Base-by-base conservation (phyloP, 2,329 filamentous ascomycete species). In the Clathrospora elynae region DNA sequence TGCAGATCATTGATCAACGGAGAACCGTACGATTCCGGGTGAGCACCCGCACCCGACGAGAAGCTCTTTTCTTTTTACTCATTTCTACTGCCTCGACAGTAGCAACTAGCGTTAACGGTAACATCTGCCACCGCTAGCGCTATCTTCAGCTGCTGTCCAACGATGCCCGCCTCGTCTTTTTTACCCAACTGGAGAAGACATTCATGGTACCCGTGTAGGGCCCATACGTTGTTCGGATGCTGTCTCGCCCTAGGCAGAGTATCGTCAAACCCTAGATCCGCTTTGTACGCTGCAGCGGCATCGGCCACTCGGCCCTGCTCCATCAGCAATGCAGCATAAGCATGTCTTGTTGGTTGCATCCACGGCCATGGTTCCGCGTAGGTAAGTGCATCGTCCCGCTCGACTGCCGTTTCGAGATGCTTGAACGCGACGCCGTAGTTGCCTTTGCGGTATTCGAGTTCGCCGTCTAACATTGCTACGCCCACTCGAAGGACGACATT, bases 341-440 rank as follows among this genome's bases (percentile, higher is more conserved):
- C 86, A 64, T 90, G 86, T 3, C 85, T 75, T 0, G 82, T 80
- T 0, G 86, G 86, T 60, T 87, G 84, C 85, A 90, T 88, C 86
- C 86, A 90, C 0, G 84, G 84, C 86, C 86, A 89, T 0, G 87
- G 87, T 62, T 90, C 87, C 34, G 85, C 83, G 48, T 87, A 90
- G 0, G 81, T 82, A 18, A 90, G 74, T 0, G 64, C 68, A 55
- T 87, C 85, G 49, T 88, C 84, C 2, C 80, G 74, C 1, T 70
- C 60, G 14, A 87, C 81, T 0, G 85, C 78, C 8, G 71, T 72
- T 1, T 78, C 75, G 2, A 90, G 71, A 36, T 80, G 75, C 3
- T 69, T 58, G 59, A 87, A 89, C 0, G 86, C 86, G 0, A 62
- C 33, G 0, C 81, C 76, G 38, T 78, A 77, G 35, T 85, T 78